Evolutionary conservation across 371 early-diverging fungal species (phyloP).

Genomic region (Lichtheimia corymbifera): DNA sequence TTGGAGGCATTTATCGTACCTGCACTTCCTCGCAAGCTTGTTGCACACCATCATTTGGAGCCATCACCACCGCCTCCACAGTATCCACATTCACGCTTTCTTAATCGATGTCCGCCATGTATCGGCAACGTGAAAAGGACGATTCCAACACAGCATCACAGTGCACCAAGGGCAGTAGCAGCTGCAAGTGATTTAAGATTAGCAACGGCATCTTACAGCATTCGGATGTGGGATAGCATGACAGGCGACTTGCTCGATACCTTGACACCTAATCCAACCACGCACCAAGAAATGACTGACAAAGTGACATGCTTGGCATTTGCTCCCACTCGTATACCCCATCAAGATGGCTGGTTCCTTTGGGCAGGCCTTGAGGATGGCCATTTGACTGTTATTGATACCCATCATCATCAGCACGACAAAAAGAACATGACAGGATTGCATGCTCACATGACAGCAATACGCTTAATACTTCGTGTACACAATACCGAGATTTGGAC

Average conservation of each 20-base stretch:
- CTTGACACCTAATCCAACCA: not conserved
- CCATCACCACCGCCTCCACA: not conserved
- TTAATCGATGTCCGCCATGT: conserved; percentile 18
- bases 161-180: conserved; percentile 15
- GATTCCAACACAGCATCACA: conserved; percentile 12
- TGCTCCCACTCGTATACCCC: conserved; percentile 35
- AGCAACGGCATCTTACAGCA: conserved; percentile 21
- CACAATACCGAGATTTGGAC: conserved; percentile 65
- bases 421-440: conserved; percentile 3
- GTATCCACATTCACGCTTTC: conserved; percentile 15
- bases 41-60: not conserved
- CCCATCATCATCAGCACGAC: conserved; percentile 53
- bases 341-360: conserved; percentile 54
- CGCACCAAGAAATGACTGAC: conserved; percentile 3
- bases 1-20: not conserved
- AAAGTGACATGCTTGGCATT: conserved; percentile 16
- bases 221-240: conserved; percentile 18
- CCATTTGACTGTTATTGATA: conserved; percentile 59
- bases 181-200: conserved; percentile 10
- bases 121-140: conserved; percentile 1
- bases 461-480: conserved; percentile 58
- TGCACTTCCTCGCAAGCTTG: not conserved
- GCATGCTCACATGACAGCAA: not conserved
- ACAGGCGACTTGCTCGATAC: not conserved
- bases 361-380: conserved; percentile 71